phyloP scores from a whole-genome alignment of 768 basidiomycete genomes.

The Naganishia randhawae region DNA sequence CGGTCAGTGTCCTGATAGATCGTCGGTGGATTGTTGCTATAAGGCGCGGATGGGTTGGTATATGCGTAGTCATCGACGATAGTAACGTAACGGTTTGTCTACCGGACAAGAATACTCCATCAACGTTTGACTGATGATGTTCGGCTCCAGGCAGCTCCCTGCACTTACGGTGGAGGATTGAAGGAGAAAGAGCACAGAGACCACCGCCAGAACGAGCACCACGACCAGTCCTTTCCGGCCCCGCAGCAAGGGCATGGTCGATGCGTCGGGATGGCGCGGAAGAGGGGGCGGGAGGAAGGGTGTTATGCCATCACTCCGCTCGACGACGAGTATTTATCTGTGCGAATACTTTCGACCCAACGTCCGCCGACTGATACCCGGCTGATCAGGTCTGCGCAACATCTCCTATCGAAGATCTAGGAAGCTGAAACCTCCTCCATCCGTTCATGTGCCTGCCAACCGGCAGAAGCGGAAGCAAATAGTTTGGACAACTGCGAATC shows the following conservation, averaged over 20 bases:
- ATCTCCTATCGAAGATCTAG: too few relatives aligned
- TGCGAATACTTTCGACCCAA: too few relatives aligned
- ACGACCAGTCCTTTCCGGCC: conserved; percentile 8
- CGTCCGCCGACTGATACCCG: too few relatives aligned
- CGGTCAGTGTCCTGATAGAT: not conserved
- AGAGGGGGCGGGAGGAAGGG: not conserved
- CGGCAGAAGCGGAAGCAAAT: too few relatives aligned
- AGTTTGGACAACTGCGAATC: too few relatives aligned
- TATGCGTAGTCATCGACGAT: conserved; percentile 16
- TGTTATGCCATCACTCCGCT: not conserved
- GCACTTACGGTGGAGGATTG: not conserved
- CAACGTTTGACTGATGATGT: too few relatives aligned
- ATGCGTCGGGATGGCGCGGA: not conserved
- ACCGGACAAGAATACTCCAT: too few relatives aligned
- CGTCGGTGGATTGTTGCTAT: not conserved
- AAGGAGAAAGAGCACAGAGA: not conserved
- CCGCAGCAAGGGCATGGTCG: not conserved
- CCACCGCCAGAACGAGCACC: not conserved
- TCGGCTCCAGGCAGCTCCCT: not conserved
- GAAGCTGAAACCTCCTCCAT: too few relatives aligned
- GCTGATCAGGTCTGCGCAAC: too few relatives aligned
- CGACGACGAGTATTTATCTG: too few relatives aligned
- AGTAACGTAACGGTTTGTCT: not conserved
- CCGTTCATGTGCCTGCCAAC: too few relatives aligned
- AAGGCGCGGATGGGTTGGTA: not conserved